phyloP scores from a whole-genome alignment of 1,139 yeast genomes.

The Candida anutae region DNA sequence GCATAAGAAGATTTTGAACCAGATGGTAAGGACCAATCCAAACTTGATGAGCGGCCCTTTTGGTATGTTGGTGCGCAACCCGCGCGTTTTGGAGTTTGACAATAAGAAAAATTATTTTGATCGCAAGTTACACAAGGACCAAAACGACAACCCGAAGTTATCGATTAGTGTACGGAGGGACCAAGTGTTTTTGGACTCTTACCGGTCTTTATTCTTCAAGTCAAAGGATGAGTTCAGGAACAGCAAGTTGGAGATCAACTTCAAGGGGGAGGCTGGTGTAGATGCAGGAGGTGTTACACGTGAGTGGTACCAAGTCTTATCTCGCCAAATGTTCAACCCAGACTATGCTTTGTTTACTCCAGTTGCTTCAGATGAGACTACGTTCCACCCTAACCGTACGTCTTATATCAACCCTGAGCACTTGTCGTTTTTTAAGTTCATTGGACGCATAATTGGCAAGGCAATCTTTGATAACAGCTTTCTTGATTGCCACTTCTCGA shows the following conservation, averaged over 20 bases:
- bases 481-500: conserved; percentile 89
- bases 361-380: conserved; percentile 85
- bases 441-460: conserved; percentile 90
- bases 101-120: conserved; percentile 85
- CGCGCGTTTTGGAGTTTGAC: conserved; percentile 88
- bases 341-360: conserved; percentile 92
- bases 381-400: conserved; percentile 92
- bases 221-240: conserved; percentile 67
- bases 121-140: conserved; percentile 51
- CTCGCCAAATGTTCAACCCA: conserved; percentile 94
- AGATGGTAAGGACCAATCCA: conserved; percentile 87
- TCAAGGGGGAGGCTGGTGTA: conserved; percentile 91
- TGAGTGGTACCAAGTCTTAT: conserved; percentile 94
- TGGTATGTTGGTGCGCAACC: conserved; percentile 80
- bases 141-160: conserved; percentile 41
- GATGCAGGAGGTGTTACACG: conserved; percentile 98
- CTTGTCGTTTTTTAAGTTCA: conserved; percentile 84
- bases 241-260: conserved; percentile 68
- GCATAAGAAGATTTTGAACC: conserved; percentile 82
- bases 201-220: conserved; percentile 76
- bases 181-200: conserved; percentile 88
- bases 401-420: conserved; percentile 94
- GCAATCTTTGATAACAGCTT: conserved; percentile 85
- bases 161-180: conserved; percentile 74
- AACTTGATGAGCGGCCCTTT: conserved; percentile 96